These are phyloP conservation scores for Calonectria ilicicola DNA, from an alignment of 2,329 filamentous ascomycete genomes.

Conservation along the genomic window DNA sequence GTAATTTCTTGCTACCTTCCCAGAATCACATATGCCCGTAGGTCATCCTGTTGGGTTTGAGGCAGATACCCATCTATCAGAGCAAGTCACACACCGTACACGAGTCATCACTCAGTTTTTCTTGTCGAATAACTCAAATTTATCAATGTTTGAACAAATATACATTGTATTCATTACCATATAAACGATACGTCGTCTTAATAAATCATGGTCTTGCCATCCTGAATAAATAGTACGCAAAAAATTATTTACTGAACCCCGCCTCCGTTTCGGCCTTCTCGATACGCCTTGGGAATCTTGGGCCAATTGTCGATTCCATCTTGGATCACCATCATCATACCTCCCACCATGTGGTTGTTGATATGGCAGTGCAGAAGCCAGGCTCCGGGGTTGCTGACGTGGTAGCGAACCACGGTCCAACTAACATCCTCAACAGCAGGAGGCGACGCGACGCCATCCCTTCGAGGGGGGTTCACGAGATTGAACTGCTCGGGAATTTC, in stretches of 20 bases:
- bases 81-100: background rate
- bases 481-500: constrained; percentile 66
- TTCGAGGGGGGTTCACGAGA: constrained; percentile 63
- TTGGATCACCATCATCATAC: constrained; percentile 66
- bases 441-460: constrained; percentile 55
- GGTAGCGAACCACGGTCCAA: constrained; percentile 66
- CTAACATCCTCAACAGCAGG: constrained; percentile 32
- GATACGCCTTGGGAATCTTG: constrained; percentile 53
- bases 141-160: background rate
- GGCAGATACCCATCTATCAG: too few relatives aligned
- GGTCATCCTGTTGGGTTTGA: too few relatives aligned
- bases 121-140: background rate
- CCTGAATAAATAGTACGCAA: background rate
- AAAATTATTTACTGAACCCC: background rate
- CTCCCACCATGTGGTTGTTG: constrained; percentile 63
- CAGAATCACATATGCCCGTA: too few relatives aligned
- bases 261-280: background rate
- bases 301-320: constrained; percentile 61
- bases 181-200: background rate
- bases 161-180: background rate
- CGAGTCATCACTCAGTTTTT: background rate
- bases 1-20: too few relatives aligned
- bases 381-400: constrained; percentile 63
- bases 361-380: constrained; percentile 70
- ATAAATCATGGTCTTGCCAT: background rate